phyloP scores from a whole-genome alignment of 1,284 basidiomycete species.

The Marasmius sp. region DNA sequence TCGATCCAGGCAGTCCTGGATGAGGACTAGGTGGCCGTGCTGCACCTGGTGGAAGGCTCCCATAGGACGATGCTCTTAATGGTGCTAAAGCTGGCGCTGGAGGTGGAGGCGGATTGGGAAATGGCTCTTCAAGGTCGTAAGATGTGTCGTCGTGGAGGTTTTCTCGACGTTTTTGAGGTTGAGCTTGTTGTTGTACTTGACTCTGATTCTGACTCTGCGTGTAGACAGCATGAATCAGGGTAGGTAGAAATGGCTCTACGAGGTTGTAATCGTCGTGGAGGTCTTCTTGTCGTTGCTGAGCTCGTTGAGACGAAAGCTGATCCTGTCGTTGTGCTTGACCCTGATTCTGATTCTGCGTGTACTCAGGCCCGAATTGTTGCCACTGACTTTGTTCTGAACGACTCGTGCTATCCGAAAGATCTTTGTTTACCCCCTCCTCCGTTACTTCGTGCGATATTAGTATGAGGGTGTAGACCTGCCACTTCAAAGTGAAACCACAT shows the following conservation, averaged over 20 bases:
- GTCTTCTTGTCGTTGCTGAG: conserved; percentile 19
- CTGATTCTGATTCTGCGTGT: too few relatives aligned
- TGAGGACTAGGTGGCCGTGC: conserved; percentile 5
- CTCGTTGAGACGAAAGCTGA: conserved; percentile 51
- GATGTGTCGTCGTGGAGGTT: not conserved
- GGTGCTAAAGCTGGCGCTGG: not conserved
- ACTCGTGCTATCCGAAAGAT: too few relatives aligned
- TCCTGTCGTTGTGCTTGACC: too few relatives aligned
- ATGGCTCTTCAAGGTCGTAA: not conserved
- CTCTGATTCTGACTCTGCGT: conserved; percentile 4
- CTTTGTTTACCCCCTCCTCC: too few relatives aligned
- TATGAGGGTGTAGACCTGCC: too few relatives aligned
- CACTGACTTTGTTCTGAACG: too few relatives aligned
- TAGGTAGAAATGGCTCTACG: conserved; percentile 26
- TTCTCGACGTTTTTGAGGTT: not conserved
- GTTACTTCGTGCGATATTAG: too few relatives aligned
- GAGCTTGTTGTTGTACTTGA: not conserved
- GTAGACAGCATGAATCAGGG: not conserved
- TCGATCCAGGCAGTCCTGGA: not conserved
- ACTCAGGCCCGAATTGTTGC: too few relatives aligned
- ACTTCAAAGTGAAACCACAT: too few relatives aligned
- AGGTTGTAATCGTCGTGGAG: conserved; percentile 27
- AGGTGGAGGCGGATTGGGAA: not conserved
- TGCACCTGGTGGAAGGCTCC: conserved; percentile 9
- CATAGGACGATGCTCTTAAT: not conserved